Evolutionary conservation across 1,284 basidiomycete species (phyloP).

Genomic region (Cryptococcus floricola): DNA sequence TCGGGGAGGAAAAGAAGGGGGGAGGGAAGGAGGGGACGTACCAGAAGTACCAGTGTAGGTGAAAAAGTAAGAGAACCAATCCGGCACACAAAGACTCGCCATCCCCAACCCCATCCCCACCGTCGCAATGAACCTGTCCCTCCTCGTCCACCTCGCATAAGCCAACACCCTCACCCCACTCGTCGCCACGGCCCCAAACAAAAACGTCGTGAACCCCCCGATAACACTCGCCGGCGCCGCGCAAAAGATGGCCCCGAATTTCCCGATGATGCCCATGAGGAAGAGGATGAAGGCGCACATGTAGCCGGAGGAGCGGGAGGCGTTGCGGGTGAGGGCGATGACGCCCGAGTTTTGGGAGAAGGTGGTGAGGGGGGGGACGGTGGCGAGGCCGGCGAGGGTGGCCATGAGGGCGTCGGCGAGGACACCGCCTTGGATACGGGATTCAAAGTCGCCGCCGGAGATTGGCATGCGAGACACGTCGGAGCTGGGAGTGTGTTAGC

Average conservation of each 20-base stretch:
- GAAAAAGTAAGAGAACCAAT: slow-evolving; percentile 44
- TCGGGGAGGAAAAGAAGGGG: not conserved
- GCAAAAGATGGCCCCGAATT: slow-evolving; percentile 34
- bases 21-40: not conserved
- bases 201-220: slow-evolving; percentile 36
- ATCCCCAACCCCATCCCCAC: slow-evolving; percentile 71
- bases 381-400: slow-evolving; percentile 29
- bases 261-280: slow-evolving; percentile 34
- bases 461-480: slow-evolving; percentile 28
- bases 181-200: slow-evolving; percentile 47
- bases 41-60: slow-evolving; percentile 52
- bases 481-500: not conserved
- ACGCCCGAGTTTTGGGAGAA: slow-evolving; percentile 39
- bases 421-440: slow-evolving; percentile 34
- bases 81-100: slow-evolving; percentile 55
- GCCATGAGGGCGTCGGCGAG: slow-evolving; percentile 31
- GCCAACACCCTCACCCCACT: slow-evolving; percentile 72
- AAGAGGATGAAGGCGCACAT: slow-evolving; percentile 33
- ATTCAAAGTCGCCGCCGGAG: slow-evolving; percentile 24
- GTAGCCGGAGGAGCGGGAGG: slow-evolving; percentile 29
- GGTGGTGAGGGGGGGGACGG: slow-evolving; percentile 34
- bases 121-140: slow-evolving; percentile 70
- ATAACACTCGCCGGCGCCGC: slow-evolving; percentile 25
- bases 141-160: slow-evolving; percentile 62
- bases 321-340: slow-evolving; percentile 37